Conservation (phyloP, 345 rosid species). For the Rhodamnia argentea region DNA sequence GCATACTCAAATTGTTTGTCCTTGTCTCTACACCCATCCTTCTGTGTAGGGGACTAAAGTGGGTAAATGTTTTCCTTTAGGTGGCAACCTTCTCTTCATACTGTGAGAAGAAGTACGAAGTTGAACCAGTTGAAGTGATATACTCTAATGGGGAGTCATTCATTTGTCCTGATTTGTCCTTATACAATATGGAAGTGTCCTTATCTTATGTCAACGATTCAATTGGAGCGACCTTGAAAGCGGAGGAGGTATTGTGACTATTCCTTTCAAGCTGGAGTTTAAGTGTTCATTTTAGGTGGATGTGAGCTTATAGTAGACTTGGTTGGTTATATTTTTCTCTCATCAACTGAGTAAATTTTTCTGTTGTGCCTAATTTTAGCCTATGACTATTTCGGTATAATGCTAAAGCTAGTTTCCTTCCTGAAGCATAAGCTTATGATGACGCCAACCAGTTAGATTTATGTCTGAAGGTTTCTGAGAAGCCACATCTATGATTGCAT, state of each 20-base stretch:
- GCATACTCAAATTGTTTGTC: not conserved
- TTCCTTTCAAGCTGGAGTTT: not conserved
- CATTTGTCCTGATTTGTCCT: slow-evolving; percentile 66
- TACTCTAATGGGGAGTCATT: slow-evolving; percentile 50
- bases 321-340: not conserved
- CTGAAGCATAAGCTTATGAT: not conserved
- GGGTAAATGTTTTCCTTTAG: slow-evolving; percentile 23
- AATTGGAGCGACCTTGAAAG: slow-evolving; percentile 67
- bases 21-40: not conserved
- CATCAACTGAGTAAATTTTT: not conserved
- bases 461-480: not conserved
- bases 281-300: not conserved
- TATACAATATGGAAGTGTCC: slow-evolving; percentile 72
- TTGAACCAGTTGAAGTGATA: slow-evolving; percentile 88
- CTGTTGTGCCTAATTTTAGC: not conserved
- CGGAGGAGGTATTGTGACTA: slow-evolving; percentile 50
- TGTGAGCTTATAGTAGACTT: not conserved
- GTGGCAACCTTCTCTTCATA: slow-evolving; percentile 68
- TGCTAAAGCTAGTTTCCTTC: not conserved
- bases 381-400: not conserved
- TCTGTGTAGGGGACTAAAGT: not conserved
- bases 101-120: slow-evolving; percentile 66
- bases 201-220: slow-evolving; percentile 59
- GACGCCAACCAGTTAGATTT: not conserved
- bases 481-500: not conserved